A percentile compares a stretch with the other conserved stretches of the same genome.
These are phyloP conservation scores for Pythium dissimile DNA, from an alignment of 352 stramenopile species.

Conservation along the genomic window DNA sequence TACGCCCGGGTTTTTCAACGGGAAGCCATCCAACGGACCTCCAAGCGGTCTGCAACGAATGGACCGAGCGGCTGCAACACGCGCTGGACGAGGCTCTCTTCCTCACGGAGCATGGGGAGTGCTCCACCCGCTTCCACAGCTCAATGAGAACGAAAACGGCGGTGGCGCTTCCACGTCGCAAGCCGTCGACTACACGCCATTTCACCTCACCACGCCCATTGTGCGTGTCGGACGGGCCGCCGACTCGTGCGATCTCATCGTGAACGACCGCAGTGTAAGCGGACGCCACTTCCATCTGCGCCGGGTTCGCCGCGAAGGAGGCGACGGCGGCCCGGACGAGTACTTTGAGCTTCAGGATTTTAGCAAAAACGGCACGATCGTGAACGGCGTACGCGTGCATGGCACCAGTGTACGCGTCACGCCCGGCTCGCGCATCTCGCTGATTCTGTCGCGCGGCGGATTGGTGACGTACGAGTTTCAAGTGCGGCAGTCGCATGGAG, in stretches of 20 bases:
- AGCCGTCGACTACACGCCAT: slow-evolving; percentile 48
- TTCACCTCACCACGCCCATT: slow-evolving; percentile 65
- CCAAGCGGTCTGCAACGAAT: neutral
- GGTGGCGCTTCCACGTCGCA: slow-evolving; percentile 7
- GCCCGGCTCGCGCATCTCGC: slow-evolving; percentile 71
- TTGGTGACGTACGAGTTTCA: slow-evolving; percentile 88
- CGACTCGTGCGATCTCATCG: slow-evolving; percentile 84
- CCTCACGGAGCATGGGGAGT: slow-evolving; percentile 75
- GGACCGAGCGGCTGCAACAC: slow-evolving; percentile 4
- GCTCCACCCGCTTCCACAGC: slow-evolving; percentile 57
- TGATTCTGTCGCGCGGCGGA: slow-evolving; percentile 81
- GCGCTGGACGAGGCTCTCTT: slow-evolving; percentile 13
- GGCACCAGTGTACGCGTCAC: slow-evolving; percentile 69
- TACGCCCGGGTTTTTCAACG: slow-evolving; percentile 15
- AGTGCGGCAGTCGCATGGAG: slow-evolving; percentile 29
- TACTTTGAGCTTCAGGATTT: slow-evolving; percentile 86
- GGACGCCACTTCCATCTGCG: slow-evolving; percentile 83
- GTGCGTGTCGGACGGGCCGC: slow-evolving; percentile 72
- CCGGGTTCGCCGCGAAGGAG: slow-evolving; percentile 50
- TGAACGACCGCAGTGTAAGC: slow-evolving; percentile 87
- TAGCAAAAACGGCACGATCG: slow-evolving; percentile 88
- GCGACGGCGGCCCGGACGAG: slow-evolving; percentile 41
- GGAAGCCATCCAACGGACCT: neutral
- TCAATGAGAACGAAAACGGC: slow-evolving; percentile 62
- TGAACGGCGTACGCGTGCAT: slow-evolving; percentile 85